Conservation (phyloP, 2,329 filamentous ascomycete genomes). For the Teratosphaeria destructans region DNA sequence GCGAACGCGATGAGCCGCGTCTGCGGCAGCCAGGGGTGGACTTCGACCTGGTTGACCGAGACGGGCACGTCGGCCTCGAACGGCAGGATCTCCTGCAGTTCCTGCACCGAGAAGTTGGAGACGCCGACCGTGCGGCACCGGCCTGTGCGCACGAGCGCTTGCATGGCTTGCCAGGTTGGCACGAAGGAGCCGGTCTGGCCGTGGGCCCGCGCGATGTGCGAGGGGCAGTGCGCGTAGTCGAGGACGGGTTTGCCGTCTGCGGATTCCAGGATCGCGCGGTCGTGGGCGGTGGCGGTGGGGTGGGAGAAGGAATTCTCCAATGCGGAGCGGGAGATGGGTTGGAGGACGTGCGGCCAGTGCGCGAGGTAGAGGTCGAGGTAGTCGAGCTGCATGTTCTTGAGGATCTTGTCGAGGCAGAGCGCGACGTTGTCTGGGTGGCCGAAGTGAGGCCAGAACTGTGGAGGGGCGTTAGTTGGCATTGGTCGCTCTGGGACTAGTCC, state of each 20-base stretch:
- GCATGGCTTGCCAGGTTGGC: conserved; percentile 22
- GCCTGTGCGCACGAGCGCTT: conserved; percentile 15
- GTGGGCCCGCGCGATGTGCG: conserved; percentile 8
- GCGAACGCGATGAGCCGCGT: conserved; percentile 14
- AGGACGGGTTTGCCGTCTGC: conserved; percentile 9
- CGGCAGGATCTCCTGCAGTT: conserved; percentile 18
- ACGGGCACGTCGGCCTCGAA: conserved; percentile 14
- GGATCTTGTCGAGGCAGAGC: conserved; percentile 26
- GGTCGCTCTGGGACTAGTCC: too few relatives aligned
- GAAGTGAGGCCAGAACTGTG: conserved; percentile 15
- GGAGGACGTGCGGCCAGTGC: conserved; percentile 28
- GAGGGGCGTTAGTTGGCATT: too few relatives aligned
- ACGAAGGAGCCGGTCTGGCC: conserved; percentile 17
- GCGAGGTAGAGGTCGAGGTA: conserved; percentile 35
- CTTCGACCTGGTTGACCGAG: conserved; percentile 21
- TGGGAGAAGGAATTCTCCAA: conserved; percentile 8
- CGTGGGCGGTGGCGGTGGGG: conserved; percentile 5
- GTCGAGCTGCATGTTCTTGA: conserved; percentile 30
- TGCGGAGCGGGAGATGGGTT: conserved; percentile 8
- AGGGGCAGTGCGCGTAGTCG: conserved; percentile 13
- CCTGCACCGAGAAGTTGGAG: conserved; percentile 22
- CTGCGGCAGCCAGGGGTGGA: conserved; percentile 23
- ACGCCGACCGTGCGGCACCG: conserved; percentile 21
- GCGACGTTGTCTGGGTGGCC: conserved; percentile 15
- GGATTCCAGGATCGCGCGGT: conserved; percentile 4